Evolutionary conservation across 805 yeast species (phyloP).

Genomic region (Hanseniaspora jakobsenii): DNA sequence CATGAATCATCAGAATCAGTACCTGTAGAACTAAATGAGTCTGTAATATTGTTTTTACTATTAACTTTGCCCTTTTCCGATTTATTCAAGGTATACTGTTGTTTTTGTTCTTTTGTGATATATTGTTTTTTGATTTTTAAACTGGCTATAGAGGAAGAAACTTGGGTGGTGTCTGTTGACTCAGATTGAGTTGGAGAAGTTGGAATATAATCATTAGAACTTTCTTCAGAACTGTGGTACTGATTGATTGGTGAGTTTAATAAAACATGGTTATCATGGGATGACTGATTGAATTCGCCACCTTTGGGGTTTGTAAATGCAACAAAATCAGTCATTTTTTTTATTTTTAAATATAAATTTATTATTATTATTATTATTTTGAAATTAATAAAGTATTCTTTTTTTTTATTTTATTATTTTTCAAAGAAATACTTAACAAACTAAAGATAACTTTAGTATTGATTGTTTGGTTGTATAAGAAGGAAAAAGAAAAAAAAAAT

Average conservation of each 20-base stretch:
- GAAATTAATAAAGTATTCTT: too few relatives aligned
- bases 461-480: too few relatives aligned
- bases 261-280: neutral
- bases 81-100: too few relatives aligned
- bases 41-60: neutral
- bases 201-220: neutral
- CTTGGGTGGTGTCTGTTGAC: slow-evolving; percentile 1
- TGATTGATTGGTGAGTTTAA: too few relatives aligned
- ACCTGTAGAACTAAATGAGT: neutral
- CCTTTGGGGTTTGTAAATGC: neutral
- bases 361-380: too few relatives aligned
- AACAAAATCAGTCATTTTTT: slow-evolving; percentile 1
- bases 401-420: too few relatives aligned
- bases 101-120: neutral
- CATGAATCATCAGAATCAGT: slow-evolving; percentile 7
- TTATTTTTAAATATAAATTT: neutral
- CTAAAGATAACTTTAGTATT: too few relatives aligned
- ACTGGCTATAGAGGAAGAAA: neutral
- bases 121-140: neutral
- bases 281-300: neutral
- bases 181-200: slow-evolving; percentile 6
- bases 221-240: slow-evolving; percentile 1
- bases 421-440: too few relatives aligned
- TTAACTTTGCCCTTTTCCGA: neutral
- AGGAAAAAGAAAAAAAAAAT: neutral